Conservation (phyloP, 2,329 filamentous ascomycete species). For the Didymella glomerata region DNA sequence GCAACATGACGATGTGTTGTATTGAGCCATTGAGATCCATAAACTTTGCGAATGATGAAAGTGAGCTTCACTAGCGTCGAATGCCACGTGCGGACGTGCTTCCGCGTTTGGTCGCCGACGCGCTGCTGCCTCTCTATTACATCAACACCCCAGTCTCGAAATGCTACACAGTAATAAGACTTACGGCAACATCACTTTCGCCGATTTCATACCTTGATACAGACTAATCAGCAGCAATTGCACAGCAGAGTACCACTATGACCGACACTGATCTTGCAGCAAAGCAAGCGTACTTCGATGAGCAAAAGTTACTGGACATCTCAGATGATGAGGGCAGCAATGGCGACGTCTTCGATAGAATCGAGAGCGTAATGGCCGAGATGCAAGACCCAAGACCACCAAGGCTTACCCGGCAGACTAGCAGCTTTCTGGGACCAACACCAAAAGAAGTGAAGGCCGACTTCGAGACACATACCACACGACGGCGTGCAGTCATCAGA, state of each 20-base stretch:
- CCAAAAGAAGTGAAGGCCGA: conserved; percentile 41
- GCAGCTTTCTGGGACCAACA: conserved; percentile 45
- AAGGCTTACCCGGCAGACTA: conserved; percentile 25
- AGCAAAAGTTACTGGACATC: conserved; percentile 41
- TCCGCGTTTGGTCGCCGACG: conserved; percentile 26
- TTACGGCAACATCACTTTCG: not conserved
- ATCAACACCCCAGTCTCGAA: conserved; percentile 7
- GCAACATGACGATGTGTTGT: conserved; percentile 38
- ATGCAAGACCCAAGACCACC: conserved; percentile 20
- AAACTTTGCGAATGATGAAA: conserved; percentile 22
- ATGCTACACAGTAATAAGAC: not conserved
- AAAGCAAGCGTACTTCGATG: conserved; percentile 43
- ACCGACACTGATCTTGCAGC: conserved; percentile 32
- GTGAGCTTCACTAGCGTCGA: conserved; percentile 28
- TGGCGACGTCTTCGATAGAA: conserved; percentile 28
- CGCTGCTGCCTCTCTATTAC: conserved; percentile 28
- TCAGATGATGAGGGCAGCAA: conserved; percentile 41
- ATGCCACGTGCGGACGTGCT: conserved; percentile 29
- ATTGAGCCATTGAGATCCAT: conserved; percentile 4
- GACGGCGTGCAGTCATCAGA: conserved; percentile 26
- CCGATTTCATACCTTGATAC: conserved; percentile 3
- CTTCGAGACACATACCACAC: conserved; percentile 35
- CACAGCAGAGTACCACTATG: conserved; percentile 26
- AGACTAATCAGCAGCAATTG: not conserved
- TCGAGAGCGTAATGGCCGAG: conserved; percentile 36